Conservation (phyloP, 169 alveolate genomes). For the Eimeria necatrix region DNA sequence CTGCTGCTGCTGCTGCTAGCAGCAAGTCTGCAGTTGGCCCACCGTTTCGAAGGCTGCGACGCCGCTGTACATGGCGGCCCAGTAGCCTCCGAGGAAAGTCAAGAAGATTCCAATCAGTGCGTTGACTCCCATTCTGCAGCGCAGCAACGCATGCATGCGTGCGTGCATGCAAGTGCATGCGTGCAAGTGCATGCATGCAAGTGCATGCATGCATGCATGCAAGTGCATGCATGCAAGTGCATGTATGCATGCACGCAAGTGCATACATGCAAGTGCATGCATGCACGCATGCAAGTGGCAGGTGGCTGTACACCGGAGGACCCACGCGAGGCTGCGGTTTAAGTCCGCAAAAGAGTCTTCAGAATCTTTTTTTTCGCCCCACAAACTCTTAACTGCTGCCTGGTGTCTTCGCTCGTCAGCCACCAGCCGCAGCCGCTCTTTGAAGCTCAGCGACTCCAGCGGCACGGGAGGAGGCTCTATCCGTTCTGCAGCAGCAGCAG, state of each 20-base stretch:
- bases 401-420: conserved; percentile 67
- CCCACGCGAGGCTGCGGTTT: conserved; percentile 71
- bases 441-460: conserved; percentile 38
- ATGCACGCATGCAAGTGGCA: background rate
- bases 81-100: conserved; percentile 76
- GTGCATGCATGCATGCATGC: background rate
- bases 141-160: background rate
- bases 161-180: background rate
- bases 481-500: background rate
- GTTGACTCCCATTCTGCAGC: conserved; percentile 76
- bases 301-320: background rate
- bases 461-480: conserved; percentile 22
- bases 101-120: conserved; percentile 76
- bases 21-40: background rate
- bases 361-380: background rate
- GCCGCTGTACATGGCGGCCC: conserved; percentile 77
- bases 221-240: background rate
- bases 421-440: conserved; percentile 49
- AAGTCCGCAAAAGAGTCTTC: conserved; percentile 62
- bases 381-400: conserved; percentile 39
- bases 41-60: conserved; percentile 64
- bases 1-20: background rate
- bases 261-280: background rate
- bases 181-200: background rate
- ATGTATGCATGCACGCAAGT: too few relatives aligned